These are phyloP conservation scores for Boletus fagicola DNA, from an alignment of 768 basidiomycete species.

Conservation along the genomic window DNA sequence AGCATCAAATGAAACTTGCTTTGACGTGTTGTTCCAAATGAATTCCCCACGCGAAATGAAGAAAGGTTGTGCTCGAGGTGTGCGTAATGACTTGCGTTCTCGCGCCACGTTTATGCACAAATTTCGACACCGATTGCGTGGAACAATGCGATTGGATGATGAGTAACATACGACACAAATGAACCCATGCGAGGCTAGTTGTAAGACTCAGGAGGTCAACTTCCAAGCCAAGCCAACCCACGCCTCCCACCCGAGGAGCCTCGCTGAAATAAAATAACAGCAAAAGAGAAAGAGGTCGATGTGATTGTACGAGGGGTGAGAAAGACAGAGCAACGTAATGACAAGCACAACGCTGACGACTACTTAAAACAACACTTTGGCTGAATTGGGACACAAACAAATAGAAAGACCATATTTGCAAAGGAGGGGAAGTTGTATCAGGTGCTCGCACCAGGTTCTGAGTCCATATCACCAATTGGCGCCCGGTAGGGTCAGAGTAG, in stretches of 20 bases:
- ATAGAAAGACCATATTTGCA: slow-evolving; percentile 22
- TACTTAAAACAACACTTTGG: slow-evolving; percentile 31
- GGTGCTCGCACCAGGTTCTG: slow-evolving; percentile 27
- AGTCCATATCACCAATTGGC: slow-evolving; percentile 20
- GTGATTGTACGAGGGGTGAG: slow-evolving; percentile 13
- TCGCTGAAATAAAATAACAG: slow-evolving; percentile 23
- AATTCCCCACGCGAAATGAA: neutral
- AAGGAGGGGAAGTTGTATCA: slow-evolving; percentile 24
- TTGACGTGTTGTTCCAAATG: neutral
- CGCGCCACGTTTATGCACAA: neutral
- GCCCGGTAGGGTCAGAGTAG: slow-evolving; percentile 9
- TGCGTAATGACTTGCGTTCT: neutral
- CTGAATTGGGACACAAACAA: slow-evolving; percentile 20
- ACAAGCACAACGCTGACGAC: slow-evolving; percentile 26
- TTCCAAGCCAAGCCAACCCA: slow-evolving; percentile 27
- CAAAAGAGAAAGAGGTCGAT: slow-evolving; percentile 14
- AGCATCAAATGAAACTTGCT: neutral
- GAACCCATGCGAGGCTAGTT: slow-evolving; percentile 9
- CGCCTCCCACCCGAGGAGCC: slow-evolving; percentile 7
- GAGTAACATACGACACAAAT: slow-evolving; percentile 8
- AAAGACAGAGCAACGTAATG: slow-evolving; percentile 23
- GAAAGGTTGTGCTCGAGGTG: neutral
- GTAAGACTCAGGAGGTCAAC: slow-evolving; percentile 37
- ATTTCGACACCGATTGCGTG: neutral
- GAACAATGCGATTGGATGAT: slow-evolving; percentile 16